Evolutionary conservation across 176 grass and related monocot genomes (phyloP), one percentile per base, ranked within the genome.

Genomic region (Puya raimondii): DNA sequence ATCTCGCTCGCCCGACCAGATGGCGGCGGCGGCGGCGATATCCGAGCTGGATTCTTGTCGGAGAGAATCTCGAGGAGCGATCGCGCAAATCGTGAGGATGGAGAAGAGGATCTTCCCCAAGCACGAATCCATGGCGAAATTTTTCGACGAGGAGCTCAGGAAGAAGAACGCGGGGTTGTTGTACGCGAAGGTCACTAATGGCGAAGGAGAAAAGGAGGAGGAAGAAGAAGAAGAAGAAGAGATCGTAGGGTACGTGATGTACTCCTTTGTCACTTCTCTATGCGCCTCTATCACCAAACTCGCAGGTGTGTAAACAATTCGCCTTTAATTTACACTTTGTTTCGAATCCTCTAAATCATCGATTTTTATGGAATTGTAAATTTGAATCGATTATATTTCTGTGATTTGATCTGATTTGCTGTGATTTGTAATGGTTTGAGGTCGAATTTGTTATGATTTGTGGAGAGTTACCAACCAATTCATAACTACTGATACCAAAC

Each of bases 211-310:
- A 26, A 57, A 18, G 2, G 78, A 26, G 2, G 78, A 68, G 8
- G 86, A 64, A 42, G 80, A 69, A 64, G 63, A 68, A 10, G 86
- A 64, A 42, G 80, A 69, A 64, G 63, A 63, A 12, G 76, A 80
- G 42, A 66, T 99, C 49, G 3, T 70, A 16, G 87, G 94, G 2
- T 99, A 93, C 61, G 84, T 78, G 47, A 93, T 99, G 94, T 93
- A 99, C 82, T 80, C 84, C 23, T 91, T 71, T 51, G 23, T 80
- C 52, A 84, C 94, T 70, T 88, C 89, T 66, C 85, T 99, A 8
- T 93, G 82, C 71, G 89, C 87, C 27, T 88, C 84, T 27, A 80
- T 99, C 74, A 99, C 89, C 65, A 93, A 99, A 73, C 94, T 99
- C 56, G 89, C 94, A 54, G 87, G 94, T 93, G 23, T 80, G 93